These are phyloP conservation scores for Priceomyces medius DNA, from an alignment of 805 yeast species.

Conservation along the genomic window DNA sequence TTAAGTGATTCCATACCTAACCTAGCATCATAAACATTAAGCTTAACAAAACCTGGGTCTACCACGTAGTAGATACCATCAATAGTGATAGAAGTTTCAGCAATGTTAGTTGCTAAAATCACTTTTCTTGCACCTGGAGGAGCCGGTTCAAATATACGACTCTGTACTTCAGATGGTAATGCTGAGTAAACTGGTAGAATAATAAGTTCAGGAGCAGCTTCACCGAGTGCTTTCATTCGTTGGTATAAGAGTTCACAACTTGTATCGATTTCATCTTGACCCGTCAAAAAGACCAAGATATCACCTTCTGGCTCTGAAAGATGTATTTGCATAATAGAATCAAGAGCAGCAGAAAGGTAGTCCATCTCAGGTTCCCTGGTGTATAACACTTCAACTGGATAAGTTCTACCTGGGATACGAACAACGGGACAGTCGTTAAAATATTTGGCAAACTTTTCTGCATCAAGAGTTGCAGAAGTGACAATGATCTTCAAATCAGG, in stretches of 20 bases:
- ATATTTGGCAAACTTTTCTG: conserved; percentile 77
- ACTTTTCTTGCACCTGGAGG: conserved; percentile 83
- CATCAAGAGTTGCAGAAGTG: conserved; percentile 92
- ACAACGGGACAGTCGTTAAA: conserved; percentile 81
- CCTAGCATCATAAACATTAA: conserved; percentile 83
- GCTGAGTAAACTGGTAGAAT: conserved; percentile 90
- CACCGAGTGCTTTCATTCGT: conserved; percentile 62
- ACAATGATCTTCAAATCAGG: conserved; percentile 76
- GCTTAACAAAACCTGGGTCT: conserved; percentile 93
- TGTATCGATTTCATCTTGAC: conserved; percentile 94
- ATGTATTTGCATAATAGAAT: conserved; percentile 84
- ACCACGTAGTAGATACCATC: conserved; percentile 90
- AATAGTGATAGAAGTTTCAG: conserved; percentile 94
- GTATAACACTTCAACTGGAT: conserved; percentile 82
- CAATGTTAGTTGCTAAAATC: conserved; percentile 92
- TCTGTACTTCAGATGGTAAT: conserved; percentile 86
- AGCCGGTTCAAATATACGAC: conserved; percentile 84
- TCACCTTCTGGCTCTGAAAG: conserved; percentile 77
- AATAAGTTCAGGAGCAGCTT: conserved; percentile 59
- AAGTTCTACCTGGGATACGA: conserved; percentile 85
- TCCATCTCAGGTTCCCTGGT: conserved; percentile 84
- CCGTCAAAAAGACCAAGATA: conserved; percentile 78
- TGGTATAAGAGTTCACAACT: conserved; percentile 73
- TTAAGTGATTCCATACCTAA: conserved; percentile 88
- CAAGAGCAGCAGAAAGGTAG: conserved; percentile 78